phyloP scores from a whole-genome alignment of 371 early-diverging fungal genomes.

The Lichtheimia ornata region DNA sequence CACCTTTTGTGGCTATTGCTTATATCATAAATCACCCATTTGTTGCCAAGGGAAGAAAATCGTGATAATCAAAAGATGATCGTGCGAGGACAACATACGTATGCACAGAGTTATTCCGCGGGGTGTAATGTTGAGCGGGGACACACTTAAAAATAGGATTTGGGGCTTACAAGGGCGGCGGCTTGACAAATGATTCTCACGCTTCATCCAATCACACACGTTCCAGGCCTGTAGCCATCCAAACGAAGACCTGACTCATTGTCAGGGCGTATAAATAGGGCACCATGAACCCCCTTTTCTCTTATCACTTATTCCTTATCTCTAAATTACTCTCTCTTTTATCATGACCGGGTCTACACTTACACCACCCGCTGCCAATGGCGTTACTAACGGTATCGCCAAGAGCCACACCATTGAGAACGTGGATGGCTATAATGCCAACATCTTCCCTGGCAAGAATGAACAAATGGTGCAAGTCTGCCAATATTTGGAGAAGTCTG shows the following conservation, averaged over 20 bases:
- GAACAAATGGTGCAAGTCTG: constrained; percentile 90
- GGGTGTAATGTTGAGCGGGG: not conserved
- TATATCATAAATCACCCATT: too few species aligned
- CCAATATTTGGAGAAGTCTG: constrained; percentile 80
- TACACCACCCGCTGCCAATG: constrained; percentile 3
- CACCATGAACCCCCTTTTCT: not conserved
- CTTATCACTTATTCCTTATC: not conserved
- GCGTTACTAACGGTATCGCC: constrained; percentile 7
- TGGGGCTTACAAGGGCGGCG: not conserved
- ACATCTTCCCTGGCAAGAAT: constrained; percentile 84
- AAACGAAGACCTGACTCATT: constrained; percentile 7
- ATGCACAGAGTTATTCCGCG: not conserved
- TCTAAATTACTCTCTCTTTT: not conserved
- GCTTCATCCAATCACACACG: constrained; percentile 3
- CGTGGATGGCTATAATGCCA: constrained; percentile 68
- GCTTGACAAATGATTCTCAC: constrained; percentile 9
- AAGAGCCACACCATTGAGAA: constrained; percentile 40
- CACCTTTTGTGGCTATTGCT: too few species aligned
- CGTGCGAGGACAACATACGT: too few species aligned
- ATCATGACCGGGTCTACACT: constrained; percentile 17
- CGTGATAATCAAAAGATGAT: too few species aligned
- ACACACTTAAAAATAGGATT: constrained; percentile 2
- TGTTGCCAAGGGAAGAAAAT: too few species aligned
- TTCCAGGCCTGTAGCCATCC: not conserved
- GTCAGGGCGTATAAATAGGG: constrained; percentile 9